Conservation (phyloP, 2,329 filamentous ascomycete species). For the Colletotrichum incanum region DNA sequence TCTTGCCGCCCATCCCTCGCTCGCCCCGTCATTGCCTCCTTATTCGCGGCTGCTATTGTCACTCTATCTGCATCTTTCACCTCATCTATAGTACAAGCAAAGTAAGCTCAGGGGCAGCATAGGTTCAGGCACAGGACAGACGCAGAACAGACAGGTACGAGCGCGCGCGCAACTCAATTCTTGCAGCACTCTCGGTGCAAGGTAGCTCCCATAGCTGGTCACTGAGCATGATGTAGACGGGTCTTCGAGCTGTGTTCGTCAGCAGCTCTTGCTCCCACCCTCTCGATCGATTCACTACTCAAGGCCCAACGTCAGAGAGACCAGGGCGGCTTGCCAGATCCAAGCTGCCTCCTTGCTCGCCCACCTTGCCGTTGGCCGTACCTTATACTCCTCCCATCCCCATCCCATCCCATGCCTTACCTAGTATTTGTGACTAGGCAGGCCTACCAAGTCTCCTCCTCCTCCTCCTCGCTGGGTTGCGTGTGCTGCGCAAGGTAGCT, state of each 20-base stretch:
- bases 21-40: conserved; percentile 28
- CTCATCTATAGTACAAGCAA: conserved; percentile 16
- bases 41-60: conserved; percentile 25
- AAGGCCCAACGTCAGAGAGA: conserved; percentile 26
- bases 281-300: conserved; percentile 21
- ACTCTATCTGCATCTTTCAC: conserved; percentile 21
- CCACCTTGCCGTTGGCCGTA: conserved; percentile 24
- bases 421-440: conserved; percentile 1
- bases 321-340: conserved; percentile 35
- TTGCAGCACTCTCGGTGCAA: conserved; percentile 1
- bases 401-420: background rate
- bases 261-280: conserved; percentile 14
- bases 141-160: conserved; percentile 16
- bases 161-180: conserved; percentile 12
- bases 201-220: background rate
- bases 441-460: conserved; percentile 14
- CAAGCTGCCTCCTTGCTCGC: conserved; percentile 42
- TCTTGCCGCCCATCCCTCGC: conserved; percentile 25
- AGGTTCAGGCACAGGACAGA: background rate
- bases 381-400: conserved; percentile 5
- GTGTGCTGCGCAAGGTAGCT: conserved; percentile 26
- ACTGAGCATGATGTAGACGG: background rate
- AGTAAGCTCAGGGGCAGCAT: conserved; percentile 10
- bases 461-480: conserved; percentile 32
- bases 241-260: conserved; percentile 16